Evolutionary conservation across 768 basidiomycete genomes (phyloP).

Genomic region (Cystobasidium tubakii): DNA sequence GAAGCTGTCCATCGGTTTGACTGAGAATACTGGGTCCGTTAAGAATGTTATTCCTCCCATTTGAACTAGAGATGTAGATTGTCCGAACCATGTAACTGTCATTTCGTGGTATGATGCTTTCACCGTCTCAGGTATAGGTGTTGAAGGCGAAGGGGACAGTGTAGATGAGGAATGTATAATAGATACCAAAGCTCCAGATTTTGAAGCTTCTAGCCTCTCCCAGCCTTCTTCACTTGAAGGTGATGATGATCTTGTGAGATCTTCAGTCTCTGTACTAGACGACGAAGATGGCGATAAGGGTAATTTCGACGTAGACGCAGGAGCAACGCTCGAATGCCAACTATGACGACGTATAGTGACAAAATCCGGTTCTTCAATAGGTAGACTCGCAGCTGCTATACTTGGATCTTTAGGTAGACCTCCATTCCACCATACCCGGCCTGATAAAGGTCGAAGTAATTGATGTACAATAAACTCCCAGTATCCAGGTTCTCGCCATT

Average conservation of each 20-base stretch:
- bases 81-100: constrained; percentile 48
- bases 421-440: constrained; percentile 42
- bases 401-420: constrained; percentile 46
- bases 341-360: neutral
- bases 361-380: constrained; percentile 46
- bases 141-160: constrained; percentile 37
- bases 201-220: constrained; percentile 22
- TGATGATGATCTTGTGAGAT: constrained; percentile 13
- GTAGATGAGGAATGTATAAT: constrained; percentile 30
- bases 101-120: constrained; percentile 35
- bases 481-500: constrained; percentile 30
- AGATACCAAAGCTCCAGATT: neutral
- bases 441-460: constrained; percentile 34
- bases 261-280: neutral
- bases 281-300: constrained; percentile 37
- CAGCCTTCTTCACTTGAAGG: neutral
- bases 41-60: constrained; percentile 48
- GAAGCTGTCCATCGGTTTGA: constrained; percentile 36
- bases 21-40: constrained; percentile 49
- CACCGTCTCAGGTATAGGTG: neutral
- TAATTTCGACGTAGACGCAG: neutral
- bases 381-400: constrained; percentile 44
- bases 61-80: constrained; percentile 49
- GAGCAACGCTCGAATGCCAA: constrained; percentile 1
- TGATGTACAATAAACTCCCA: constrained; percentile 29